These are phyloP conservation scores for Cystobasidiaceae sp. DNA, from an alignment of 1,284 basidiomycete genomes.

Conservation along the genomic window DNA sequence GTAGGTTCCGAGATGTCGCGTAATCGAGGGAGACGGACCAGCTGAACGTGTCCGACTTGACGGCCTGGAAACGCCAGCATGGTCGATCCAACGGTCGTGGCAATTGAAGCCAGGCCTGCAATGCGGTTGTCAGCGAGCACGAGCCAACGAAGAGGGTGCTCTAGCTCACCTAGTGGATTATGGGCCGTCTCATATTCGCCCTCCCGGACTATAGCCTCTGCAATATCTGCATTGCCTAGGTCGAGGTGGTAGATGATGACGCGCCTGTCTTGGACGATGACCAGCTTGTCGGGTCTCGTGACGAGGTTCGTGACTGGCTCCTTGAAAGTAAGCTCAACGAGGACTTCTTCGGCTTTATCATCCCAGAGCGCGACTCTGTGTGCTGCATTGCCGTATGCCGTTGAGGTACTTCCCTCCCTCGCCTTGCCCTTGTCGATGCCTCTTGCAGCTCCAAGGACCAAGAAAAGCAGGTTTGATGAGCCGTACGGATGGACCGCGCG, in stretches of 20 bases:
- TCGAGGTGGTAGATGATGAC: slow-evolving; percentile 74
- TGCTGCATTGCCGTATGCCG: slow-evolving; percentile 53
- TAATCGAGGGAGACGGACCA: slow-evolving; percentile 71
- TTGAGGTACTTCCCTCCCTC: slow-evolving; percentile 51
- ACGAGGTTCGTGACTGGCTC: slow-evolving; percentile 76
- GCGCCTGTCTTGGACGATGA: slow-evolving; percentile 70
- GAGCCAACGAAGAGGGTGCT: slow-evolving; percentile 2
- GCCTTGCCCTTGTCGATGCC: neutral
- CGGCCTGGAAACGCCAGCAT: slow-evolving; percentile 80
- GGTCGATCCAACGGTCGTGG: slow-evolving; percentile 69
- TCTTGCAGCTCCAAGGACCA: slow-evolving; percentile 44
- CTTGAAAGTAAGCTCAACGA: slow-evolving; percentile 86
- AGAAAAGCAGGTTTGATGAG: slow-evolving; percentile 75
- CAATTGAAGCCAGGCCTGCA: slow-evolving; percentile 74
- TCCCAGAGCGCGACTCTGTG: slow-evolving; percentile 89
- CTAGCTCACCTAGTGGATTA: slow-evolving; percentile 77
- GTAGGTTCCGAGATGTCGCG: slow-evolving; percentile 1
- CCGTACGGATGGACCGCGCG: slow-evolving; percentile 71
- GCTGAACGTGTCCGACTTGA: slow-evolving; percentile 83
- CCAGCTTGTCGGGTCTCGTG: slow-evolving; percentile 72
- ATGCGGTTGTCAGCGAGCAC: neutral
- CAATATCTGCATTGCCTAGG: slow-evolving; percentile 44
- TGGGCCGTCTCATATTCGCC: slow-evolving; percentile 84
- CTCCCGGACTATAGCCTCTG: slow-evolving; percentile 53
- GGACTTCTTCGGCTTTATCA: slow-evolving; percentile 64